Evolutionary conservation across 164 flowering plant species (phyloP), one percentile per base, ranked within the genome.

Genomic region (Annona squamosa): DNA sequence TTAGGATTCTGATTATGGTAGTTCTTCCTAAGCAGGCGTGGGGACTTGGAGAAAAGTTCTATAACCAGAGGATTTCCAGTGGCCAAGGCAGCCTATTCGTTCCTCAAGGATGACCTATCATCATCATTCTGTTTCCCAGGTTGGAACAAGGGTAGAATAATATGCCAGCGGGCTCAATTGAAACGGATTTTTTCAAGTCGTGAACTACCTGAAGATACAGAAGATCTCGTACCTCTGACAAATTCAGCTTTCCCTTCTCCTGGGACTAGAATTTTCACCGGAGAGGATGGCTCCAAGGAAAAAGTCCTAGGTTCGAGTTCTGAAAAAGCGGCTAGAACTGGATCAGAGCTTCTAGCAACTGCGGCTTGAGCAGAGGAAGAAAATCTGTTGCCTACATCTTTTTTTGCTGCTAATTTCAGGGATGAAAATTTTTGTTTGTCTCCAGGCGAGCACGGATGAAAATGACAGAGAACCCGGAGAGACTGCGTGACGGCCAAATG

Each of bases 121-220:
- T 72, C 94, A 4, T 86, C 85, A 69, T 94, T 94, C 77, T 69
- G 73, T 79, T 90, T 85, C 71, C 90, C 97, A 46, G 86, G 85
- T 46, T 95, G 99, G 99, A 95, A 89, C 85, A 91, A 86, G 67
- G 98, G 97, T 46, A 85, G 98, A 70, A 88, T 95, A 63, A 79
- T 87, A 73, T 91, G 98, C 81, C 96, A 88, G 57, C 86, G 84
- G 48, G 63, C 94, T 72, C 96, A 89, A 82, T 91, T 92, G 44
- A 92, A 86, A 80, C 79, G 78, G 63, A 67, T 88, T 70, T 83
- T 94, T 61, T 76, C 87, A 4, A 76, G 73, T 45, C 45, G 70
- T 7, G 86, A 77, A 71, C 68, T 79, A 80, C 77, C 90, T 62
- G 82, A 86, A 63, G 75, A 82, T n/a, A 73, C 74, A 46, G 76